Evolutionary conservation across 2,329 filamentous ascomycete species (phyloP).

Genomic region (Cladosporium sp.): DNA sequence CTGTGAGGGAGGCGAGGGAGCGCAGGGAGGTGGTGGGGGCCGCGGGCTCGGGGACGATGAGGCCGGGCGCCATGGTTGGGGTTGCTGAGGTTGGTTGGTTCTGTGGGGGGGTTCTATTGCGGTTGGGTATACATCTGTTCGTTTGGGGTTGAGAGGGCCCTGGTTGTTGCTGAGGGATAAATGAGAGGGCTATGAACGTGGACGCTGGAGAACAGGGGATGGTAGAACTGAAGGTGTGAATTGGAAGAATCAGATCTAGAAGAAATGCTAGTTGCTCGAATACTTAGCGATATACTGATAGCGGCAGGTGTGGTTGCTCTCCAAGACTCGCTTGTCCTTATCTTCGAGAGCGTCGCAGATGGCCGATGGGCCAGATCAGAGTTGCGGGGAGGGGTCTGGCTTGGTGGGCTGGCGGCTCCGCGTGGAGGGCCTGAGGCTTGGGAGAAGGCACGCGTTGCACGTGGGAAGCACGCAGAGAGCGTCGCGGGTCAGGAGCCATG

Average conservation of each 20-base stretch:
- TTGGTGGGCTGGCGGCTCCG: too few relatives aligned
- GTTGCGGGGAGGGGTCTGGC: too few relatives aligned
- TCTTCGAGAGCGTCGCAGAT: neutral
- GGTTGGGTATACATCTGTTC: too few relatives aligned
- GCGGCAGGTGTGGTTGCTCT: neutral
- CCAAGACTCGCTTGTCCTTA: neutral
- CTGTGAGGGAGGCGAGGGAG: constrained; percentile 58
- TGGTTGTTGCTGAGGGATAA: neutral
- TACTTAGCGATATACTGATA: constrained; percentile 6
- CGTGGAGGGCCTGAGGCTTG: too few relatives aligned
- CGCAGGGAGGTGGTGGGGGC: constrained; percentile 39
- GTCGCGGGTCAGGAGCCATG: too few relatives aligned
- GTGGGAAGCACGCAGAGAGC: too few relatives aligned
- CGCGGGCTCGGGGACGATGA: constrained; percentile 42
- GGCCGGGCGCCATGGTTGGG: constrained; percentile 51
- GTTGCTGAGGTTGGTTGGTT: neutral
- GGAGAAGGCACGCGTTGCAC: too few relatives aligned
- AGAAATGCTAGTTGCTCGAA: too few relatives aligned
- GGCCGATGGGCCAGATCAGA: neutral
- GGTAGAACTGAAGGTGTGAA: neutral
- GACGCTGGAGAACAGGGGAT: neutral
- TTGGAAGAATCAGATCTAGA: neutral
- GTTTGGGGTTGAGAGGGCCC: too few relatives aligned
- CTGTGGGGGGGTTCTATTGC: neutral
- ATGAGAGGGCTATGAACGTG: neutral